These are phyloP conservation scores for Monosporascus sp. DNA, from an alignment of 2,329 filamentous ascomycete genomes.

Conservation along the genomic window DNA sequence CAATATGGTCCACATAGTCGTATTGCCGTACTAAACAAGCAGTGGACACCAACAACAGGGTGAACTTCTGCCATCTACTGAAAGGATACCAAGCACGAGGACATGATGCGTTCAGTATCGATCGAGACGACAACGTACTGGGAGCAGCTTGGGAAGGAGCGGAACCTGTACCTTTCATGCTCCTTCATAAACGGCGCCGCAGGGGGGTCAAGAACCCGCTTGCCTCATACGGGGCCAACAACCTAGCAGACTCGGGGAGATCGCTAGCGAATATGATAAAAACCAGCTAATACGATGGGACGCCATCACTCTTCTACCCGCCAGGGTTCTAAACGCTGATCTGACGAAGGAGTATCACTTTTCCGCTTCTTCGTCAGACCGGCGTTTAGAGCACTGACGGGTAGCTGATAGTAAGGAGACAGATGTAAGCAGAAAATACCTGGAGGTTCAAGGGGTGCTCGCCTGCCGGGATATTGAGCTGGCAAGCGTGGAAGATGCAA, in stretches of 20 bases:
- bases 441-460: too few species aligned
- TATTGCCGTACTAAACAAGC: too few species aligned
- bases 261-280: conserved; percentile 17
- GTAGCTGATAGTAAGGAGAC: too few species aligned
- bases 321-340: too few species aligned
- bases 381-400: too few species aligned
- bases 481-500: background rate
- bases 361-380: too few species aligned
- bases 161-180: background rate
- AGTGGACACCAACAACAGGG: conserved; percentile 2
- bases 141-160: background rate
- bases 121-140: conserved; percentile 7
- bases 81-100: conserved; percentile 8
- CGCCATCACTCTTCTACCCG: too few species aligned
- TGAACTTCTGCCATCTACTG: conserved; percentile 17
- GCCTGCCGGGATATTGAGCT: background rate
- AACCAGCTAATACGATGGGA: background rate
- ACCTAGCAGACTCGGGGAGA: conserved; percentile 13
- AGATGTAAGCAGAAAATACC: too few species aligned
- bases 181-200: conserved; percentile 22
- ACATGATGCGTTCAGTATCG: conserved; percentile 6
- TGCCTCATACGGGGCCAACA: conserved; percentile 17
- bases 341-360: too few species aligned
- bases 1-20: too few species aligned
- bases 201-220: conserved; percentile 19